Evolutionary conservation across 83 land plant species (phyloP).

Genomic region (Picea mariana): DNA sequence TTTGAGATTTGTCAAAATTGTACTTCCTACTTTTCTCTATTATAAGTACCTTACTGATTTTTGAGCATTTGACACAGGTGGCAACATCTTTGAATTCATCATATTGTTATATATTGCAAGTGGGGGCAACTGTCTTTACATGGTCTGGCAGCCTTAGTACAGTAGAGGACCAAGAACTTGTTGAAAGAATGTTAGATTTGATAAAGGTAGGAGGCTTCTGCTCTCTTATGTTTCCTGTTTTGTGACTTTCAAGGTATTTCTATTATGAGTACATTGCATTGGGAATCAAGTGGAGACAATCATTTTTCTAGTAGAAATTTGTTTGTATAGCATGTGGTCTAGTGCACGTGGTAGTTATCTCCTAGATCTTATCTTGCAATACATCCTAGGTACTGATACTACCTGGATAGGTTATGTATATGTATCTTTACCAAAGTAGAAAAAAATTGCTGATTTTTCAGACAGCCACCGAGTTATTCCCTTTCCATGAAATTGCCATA

Average conservation of each 20-base stretch:
- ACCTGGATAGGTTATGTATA: too few relatives aligned
- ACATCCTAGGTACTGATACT: too few relatives aligned
- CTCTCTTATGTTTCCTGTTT: neutral
- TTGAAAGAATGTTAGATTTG: constrained; percentile 59
- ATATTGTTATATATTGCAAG: constrained; percentile 46
- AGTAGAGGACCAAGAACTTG: constrained; percentile 58
- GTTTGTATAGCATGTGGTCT: too few relatives aligned
- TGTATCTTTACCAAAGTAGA: too few relatives aligned
- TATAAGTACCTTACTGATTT: neutral
- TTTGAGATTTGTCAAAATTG: neutral
- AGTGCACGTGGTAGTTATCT: too few relatives aligned
- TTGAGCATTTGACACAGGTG: constrained; percentile 26
- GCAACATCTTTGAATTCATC: constrained; percentile 55
- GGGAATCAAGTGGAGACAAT: neutral
- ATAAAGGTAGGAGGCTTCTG: constrained; percentile 57
- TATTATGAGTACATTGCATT: neutral
- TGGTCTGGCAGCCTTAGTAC: constrained; percentile 76
- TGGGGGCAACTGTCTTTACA: constrained; percentile 39
- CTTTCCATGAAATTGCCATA: too few relatives aligned
- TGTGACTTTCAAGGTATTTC: neutral
- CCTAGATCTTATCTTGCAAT: too few relatives aligned
- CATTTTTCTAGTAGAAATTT: too few relatives aligned
- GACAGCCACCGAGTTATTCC: too few relatives aligned
- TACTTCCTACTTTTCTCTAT: neutral
- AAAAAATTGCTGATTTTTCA: too few relatives aligned